Percentiles rank a stretch among this genome's conserved stretches.
phyloP scores from a whole-genome alignment of 768 basidiomycete species.

The Pisolithus orientalis region DNA sequence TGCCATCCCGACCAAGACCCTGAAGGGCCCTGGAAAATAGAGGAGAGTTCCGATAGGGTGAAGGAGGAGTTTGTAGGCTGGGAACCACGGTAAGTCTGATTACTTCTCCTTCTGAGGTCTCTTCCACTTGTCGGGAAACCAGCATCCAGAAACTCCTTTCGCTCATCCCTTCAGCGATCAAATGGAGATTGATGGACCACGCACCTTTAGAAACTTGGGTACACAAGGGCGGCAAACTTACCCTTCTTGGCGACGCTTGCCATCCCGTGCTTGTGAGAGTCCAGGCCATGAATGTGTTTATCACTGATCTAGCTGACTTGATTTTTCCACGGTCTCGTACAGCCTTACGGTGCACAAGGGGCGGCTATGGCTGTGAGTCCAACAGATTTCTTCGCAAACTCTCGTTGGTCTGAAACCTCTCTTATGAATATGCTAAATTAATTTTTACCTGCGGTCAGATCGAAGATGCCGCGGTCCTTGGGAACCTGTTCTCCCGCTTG shows the following conservation, averaged over 20 bases:
- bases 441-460: slow-evolving; percentile 11
- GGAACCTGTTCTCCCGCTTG: slow-evolving; percentile 45
- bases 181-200: slow-evolving; percentile 45
- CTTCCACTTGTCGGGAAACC: too few species aligned
- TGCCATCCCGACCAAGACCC: slow-evolving; percentile 33
- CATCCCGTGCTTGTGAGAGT: slow-evolving; percentile 44
- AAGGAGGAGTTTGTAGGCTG: slow-evolving; percentile 40
- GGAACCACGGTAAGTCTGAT: slow-evolving; percentile 38
- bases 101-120: too few species aligned
- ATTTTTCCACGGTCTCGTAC: background rate
- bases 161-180: slow-evolving; percentile 38
- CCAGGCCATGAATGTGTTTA: background rate
- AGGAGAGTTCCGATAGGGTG: slow-evolving; percentile 42
- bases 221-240: slow-evolving; percentile 36
- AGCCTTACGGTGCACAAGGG: slow-evolving; percentile 51
- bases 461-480: slow-evolving; percentile 35
- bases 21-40: slow-evolving; percentile 39
- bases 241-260: slow-evolving; percentile 48
- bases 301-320: background rate
- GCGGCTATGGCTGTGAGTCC: slow-evolving; percentile 45
- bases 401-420: background rate
- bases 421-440: background rate
- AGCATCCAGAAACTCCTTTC: slow-evolving; percentile 42
- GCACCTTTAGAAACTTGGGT: slow-evolving; percentile 44
- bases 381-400: background rate